Evolutionary conservation across 2,329 filamentous ascomycete genomes (phyloP), one percentile per base, ranked within the genome.

Genomic region (Byssoonygena ceratinophila): DNA sequence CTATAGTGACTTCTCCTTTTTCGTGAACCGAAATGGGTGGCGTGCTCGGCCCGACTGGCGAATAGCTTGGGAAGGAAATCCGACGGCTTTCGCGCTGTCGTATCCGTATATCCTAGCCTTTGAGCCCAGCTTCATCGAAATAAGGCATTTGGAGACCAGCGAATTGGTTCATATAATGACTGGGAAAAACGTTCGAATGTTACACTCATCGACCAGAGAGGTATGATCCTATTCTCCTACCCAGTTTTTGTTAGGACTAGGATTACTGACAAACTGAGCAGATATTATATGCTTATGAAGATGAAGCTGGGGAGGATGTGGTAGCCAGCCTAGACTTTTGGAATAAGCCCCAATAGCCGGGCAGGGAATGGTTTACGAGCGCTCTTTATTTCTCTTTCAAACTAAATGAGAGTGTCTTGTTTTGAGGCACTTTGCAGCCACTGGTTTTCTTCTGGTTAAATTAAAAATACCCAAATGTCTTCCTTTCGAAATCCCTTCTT

Each of bases 1-100:
- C 70, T 98, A 98, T 72, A 92, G 88, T 3, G 92, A 98, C 68
- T 98, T 96, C 71, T 95, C 88, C 11, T 98, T 98, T 80, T 98
- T 97, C 64, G 92, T 98, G 66, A 97, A 98, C 71, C 82, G 92
- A 63, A 97, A 98, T 68, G 92, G 92, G 34, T 98, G 92, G 92
- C 83, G 92, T 57, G 91, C 91, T 51, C 80, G 90, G 63, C 89
- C 90, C 4, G 92, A 98, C 69, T 98, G 92, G 92, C 84, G 85
- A 62, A 95, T 98, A 64, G 85, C 91, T 58, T 98, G 92, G 92
- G 92, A 98, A 73, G 92, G 92, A 53, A 87, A 82, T 41, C 92
- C 92, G 37, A 85, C 88, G 62, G 84, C 83, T 54, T 98, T 98
- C 69, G 92, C 92, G 1, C 82, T 97, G 51, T 95, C 89, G 59